A percentile compares a stretch with the other conserved stretches of the same genome.
These are phyloP conservation scores for Rhododendron henanense DNA, from an alignment of 148 eudicot genomes.

Conservation along the genomic window DNA sequence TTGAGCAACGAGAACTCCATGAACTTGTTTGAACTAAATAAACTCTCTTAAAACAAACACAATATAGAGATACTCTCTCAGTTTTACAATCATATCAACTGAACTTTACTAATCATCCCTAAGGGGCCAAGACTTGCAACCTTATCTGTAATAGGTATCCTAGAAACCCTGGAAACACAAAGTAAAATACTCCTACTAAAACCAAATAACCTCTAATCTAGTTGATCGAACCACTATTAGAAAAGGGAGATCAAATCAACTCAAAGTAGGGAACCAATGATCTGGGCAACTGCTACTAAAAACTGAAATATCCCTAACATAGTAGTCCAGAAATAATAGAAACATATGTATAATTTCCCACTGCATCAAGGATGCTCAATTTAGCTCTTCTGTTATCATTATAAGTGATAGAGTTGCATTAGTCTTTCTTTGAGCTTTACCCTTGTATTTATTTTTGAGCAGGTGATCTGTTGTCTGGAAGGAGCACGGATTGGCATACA, in stretches of 20 bases:
- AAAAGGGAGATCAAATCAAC: neutral
- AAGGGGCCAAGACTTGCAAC: neutral
- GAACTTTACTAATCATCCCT: neutral
- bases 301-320: neutral
- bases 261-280: neutral
- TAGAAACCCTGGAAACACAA: neutral
- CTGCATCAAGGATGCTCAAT: neutral
- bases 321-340: neutral
- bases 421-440: constrained; percentile 5
- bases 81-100: neutral
- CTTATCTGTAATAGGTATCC: neutral
- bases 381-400: neutral
- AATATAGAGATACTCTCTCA: neutral
- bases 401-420: neutral
- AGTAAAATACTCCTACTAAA: neutral
- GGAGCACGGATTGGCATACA: constrained; percentile 98
- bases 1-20: neutral
- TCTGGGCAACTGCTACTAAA: neutral
- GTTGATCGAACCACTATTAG: neutral
- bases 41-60: neutral
- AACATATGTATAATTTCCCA: neutral
- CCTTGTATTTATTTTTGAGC: constrained; percentile 13
- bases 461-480: constrained; percentile 88
- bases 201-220: neutral
- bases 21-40: neutral